Conservation (phyloP, 2,329 filamentous ascomycete genomes). For the Myriosclerotinia curreyana region DNA sequence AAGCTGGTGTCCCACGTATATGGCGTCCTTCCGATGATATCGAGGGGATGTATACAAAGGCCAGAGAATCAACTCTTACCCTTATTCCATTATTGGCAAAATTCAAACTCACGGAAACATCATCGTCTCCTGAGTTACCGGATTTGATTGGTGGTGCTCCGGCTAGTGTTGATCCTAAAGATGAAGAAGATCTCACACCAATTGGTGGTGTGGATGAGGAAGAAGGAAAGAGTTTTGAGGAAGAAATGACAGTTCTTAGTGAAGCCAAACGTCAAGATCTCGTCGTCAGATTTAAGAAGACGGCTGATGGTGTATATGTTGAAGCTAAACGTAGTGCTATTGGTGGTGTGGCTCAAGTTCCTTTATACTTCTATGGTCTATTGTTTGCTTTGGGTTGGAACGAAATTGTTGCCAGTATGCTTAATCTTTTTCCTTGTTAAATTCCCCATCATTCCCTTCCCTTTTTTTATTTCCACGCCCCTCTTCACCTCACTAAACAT, state of each 20-base stretch:
- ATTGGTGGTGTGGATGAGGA: constrained; percentile 95
- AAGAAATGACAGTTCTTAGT: constrained; percentile 92
- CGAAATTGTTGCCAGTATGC: constrained; percentile 87
- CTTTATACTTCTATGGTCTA: constrained; percentile 89
- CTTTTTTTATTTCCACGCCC: no score
- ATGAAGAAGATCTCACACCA: constrained; percentile 84
- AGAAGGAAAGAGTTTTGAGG: constrained; percentile 88
- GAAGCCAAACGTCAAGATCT: constrained; percentile 90
- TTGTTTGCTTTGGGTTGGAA: constrained; percentile 96
- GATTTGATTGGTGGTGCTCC: constrained; percentile 81
- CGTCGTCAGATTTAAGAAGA: constrained; percentile 95
- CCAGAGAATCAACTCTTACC: constrained; percentile 85
- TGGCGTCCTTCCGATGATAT: constrained; percentile 98
- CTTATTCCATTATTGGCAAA: constrained; percentile 85
- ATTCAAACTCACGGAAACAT: constrained; percentile 75
- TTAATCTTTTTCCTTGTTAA: background rate
- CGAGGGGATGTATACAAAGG: constrained; percentile 88
- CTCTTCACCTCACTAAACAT: background rate
- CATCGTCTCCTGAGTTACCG: constrained; percentile 74
- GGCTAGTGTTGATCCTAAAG: constrained; percentile 67
- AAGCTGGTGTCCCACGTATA: constrained; percentile 88
- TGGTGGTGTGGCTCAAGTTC: constrained; percentile 89
- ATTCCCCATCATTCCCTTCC: background rate
- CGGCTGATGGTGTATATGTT: constrained; percentile 94
- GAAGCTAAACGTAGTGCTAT: constrained; percentile 97